Evolutionary conservation across 1,284 basidiomycete species (phyloP), one percentile per base, ranked within the genome.

Genomic region (Naganishia sp.): DNA sequence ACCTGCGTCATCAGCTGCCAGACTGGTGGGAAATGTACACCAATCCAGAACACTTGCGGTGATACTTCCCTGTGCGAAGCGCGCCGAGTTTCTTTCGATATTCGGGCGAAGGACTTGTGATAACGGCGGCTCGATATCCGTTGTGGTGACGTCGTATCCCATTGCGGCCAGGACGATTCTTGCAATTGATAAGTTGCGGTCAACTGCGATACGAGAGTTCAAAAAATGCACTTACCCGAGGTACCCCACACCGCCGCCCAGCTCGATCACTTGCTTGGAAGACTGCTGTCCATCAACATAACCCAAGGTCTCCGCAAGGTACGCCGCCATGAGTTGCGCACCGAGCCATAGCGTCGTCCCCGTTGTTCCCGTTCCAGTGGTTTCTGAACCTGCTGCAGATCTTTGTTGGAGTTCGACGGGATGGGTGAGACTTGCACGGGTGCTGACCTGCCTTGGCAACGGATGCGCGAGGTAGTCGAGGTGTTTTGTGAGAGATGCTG

Each of bases 321-420:
- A 90, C 54, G 83, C 75, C 9, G 88, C 83, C 43, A 92, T 83
- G 71, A 88, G 84, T 77, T 93, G 91, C 0, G 85, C 88, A 47
- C 87, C 87, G 64, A 92, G 86, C 92, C 92, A 94, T 64, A 94
- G 85, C 1, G 90, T 87, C n/a, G 90, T 91, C 21, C 92, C 92
- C 69, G 90, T 92, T 47, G 87, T 85, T 75, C 57, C 64, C 52
- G 46, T 61, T 74, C 57, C 64, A 50, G 43, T 63, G 28, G 35
- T 52, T 17, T 56, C 56, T 13, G 56, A 47, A 17, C 23, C 61
- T 6, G 51, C 42, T 7, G 46, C 31, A 4, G 31, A 65, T 39
- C 63, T 39, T 56, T 49, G 54, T 46, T 66, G 64, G 6, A 50
- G 5, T 21, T 31, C 54, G 46, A 50, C 35, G n/a, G 57, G 35